Evolutionary conservation across 495 filamentous ascomycete species (phyloP).

Genomic region (Xylaria venustula): DNA sequence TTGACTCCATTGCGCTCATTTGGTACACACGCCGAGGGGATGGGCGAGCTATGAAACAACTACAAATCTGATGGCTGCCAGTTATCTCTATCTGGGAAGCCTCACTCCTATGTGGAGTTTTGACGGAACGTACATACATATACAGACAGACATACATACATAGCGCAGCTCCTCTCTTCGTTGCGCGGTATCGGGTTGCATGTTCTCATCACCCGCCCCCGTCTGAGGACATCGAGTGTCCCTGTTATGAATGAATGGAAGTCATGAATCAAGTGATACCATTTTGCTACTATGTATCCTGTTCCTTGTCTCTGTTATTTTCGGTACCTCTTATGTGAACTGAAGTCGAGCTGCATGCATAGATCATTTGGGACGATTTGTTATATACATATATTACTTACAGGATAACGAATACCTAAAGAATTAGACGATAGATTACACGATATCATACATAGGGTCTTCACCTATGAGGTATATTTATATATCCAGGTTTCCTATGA

Average conservation of each 20-base stretch:
- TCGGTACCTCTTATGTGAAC: too few relatives aligned
- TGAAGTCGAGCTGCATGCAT: too few relatives aligned
- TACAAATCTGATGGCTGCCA: conserved; percentile 12
- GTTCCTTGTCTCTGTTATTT: too few relatives aligned
- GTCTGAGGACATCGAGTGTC: background rate
- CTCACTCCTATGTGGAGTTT: conserved; percentile 9
- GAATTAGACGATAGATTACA: too few relatives aligned
- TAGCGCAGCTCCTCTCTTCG: too few relatives aligned
- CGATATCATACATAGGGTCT: too few relatives aligned
- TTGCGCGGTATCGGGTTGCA: too few relatives aligned
- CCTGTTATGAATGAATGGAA: conserved; percentile 15
- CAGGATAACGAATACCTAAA: too few relatives aligned
- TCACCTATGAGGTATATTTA: too few relatives aligned
- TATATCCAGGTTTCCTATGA: too few relatives aligned
- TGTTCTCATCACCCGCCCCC: background rate
- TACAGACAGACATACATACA: background rate
- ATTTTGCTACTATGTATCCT: background rate
- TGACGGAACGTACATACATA: background rate
- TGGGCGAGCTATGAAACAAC: background rate
- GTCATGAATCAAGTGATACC: conserved; percentile 10
- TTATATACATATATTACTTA: too few relatives aligned
- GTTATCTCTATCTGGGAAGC: conserved; percentile 3
- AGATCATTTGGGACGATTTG: too few relatives aligned
- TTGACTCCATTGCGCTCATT: conserved; percentile 10
- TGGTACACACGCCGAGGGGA: background rate